phyloP scores from a whole-genome alignment of 495 filamentous ascomycete species.

The Penicillium bialowiezense region DNA sequence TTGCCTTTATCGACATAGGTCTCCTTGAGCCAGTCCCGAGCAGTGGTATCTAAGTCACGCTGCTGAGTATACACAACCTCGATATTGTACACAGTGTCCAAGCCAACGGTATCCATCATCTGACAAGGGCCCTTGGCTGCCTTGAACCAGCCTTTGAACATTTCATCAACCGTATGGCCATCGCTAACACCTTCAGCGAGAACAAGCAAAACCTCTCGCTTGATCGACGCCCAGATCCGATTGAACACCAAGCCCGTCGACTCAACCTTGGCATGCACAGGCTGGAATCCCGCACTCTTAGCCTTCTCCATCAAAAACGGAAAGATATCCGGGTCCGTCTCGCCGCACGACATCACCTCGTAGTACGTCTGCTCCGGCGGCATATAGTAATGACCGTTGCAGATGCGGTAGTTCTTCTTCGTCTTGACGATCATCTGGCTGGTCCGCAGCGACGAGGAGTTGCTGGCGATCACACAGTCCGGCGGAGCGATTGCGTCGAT shows the following conservation, averaged over 20 bases:
- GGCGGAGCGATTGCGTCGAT: constrained; percentile 11
- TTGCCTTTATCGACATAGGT: constrained; percentile 38
- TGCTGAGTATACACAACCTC: constrained; percentile 36
- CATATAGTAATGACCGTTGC: constrained; percentile 49
- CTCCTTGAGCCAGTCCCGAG: constrained; percentile 33
- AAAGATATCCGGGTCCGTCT: constrained; percentile 41
- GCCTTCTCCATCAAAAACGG: constrained; percentile 39
- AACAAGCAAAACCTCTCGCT: constrained; percentile 44
- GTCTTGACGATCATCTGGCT: constrained; percentile 21
- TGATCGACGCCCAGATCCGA: constrained; percentile 51
- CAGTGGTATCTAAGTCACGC: constrained; percentile 12
- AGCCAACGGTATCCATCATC: constrained; percentile 48
- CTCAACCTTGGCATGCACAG: constrained; percentile 42
- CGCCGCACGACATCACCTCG: constrained; percentile 50
- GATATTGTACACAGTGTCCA: constrained; percentile 41
- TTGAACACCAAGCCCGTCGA: constrained; percentile 51
- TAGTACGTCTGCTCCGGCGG: constrained; percentile 41
- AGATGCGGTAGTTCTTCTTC: constrained; percentile 28
- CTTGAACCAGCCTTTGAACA: constrained; percentile 47
- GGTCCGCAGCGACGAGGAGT: constrained; percentile 21
- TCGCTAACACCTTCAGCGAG: constrained; percentile 43
- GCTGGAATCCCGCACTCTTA: constrained; percentile 35
- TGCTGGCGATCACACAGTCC: constrained; percentile 18
- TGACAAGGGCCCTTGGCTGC: constrained; percentile 43
- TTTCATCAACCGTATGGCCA: constrained; percentile 39